A percentile compares a stretch with the other conserved stretches of the same genome.
These are phyloP conservation scores for Psilocybe tampanensis DNA, from an alignment of 768 basidiomycete species.

Conservation along the genomic window DNA sequence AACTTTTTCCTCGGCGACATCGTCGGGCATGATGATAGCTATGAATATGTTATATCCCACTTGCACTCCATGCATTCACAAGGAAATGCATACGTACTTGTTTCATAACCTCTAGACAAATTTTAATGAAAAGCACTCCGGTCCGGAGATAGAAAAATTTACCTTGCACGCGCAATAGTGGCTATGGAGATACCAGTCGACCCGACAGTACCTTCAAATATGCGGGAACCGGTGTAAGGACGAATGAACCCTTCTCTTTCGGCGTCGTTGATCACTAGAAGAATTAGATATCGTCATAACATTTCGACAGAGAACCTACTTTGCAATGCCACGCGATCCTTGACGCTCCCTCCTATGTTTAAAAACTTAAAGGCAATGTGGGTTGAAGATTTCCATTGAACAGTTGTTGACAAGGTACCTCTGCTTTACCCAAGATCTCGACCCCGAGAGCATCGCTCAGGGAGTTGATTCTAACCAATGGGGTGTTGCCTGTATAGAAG, in stretches of 20 bases:
- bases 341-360: constrained; percentile 97
- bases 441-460: constrained; percentile 90
- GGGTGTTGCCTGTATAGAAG: constrained; percentile 78
- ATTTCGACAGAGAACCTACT: constrained; percentile 50
- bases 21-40: constrained; percentile 92
- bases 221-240: constrained; percentile 86
- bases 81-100: constrained; percentile 68
- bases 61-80: background rate
- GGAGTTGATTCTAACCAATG: constrained; percentile 88
- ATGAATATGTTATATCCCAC: background rate
- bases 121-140: background rate
- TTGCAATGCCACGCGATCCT: constrained; percentile 93
- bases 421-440: constrained; percentile 94
- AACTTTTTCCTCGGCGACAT: constrained; percentile 90
- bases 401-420: constrained; percentile 48
- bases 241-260: constrained; percentile 80
- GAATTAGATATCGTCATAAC: background rate
- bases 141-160: constrained; percentile 19
- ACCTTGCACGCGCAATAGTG: constrained; percentile 89
- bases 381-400: background rate
- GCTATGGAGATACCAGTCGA: constrained; percentile 97
- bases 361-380: constrained; percentile 76
- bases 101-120: constrained; percentile 75
- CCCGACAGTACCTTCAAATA: constrained; percentile 97
- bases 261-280: constrained; percentile 90